phyloP scores from a whole-genome alignment of 2,329 filamentous ascomycete genomes.

The Monilinia fructigena region DNA sequence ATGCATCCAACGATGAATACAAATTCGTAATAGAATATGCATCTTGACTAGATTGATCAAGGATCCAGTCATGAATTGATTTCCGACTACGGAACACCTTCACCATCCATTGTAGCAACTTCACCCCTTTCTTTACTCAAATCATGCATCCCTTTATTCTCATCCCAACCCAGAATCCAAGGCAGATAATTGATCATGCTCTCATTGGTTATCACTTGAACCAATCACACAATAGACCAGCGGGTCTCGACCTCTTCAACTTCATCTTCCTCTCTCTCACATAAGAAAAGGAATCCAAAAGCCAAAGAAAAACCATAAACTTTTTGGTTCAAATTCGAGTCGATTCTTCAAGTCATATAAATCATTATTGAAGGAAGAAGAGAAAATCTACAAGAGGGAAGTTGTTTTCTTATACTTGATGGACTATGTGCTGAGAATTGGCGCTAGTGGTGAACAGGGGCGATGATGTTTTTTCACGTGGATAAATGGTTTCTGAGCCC shows the following conservation, averaged over 20 bases:
- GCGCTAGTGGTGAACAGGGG: constrained; percentile 17
- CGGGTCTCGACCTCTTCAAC: background rate
- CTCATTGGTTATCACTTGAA: constrained; percentile 18
- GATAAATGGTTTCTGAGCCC: background rate
- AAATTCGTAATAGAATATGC: constrained; percentile 16
- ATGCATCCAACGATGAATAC: constrained; percentile 1
- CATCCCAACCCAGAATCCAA: background rate
- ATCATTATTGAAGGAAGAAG: background rate
- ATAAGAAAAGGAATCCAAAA: background rate
- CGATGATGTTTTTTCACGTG: constrained; percentile 24
- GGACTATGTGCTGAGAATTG: constrained; percentile 5
- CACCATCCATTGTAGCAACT: background rate
- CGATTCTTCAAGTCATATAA: background rate
- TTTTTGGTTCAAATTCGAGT: constrained; percentile 9
- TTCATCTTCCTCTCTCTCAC: background rate
- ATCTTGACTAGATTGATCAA: background rate
- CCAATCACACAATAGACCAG: constrained; percentile 2
- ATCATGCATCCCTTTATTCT: background rate
- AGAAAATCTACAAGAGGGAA: background rate
- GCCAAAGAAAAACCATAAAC: constrained; percentile 16
- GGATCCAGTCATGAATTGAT: constrained; percentile 9
- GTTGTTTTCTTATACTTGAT: constrained; percentile 20
- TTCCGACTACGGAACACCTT: constrained; percentile 18
- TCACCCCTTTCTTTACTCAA: background rate
- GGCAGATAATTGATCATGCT: background rate